Base-by-base conservation (phyloP, 805 yeast species). In the Brettanomyces sp. region DNA sequence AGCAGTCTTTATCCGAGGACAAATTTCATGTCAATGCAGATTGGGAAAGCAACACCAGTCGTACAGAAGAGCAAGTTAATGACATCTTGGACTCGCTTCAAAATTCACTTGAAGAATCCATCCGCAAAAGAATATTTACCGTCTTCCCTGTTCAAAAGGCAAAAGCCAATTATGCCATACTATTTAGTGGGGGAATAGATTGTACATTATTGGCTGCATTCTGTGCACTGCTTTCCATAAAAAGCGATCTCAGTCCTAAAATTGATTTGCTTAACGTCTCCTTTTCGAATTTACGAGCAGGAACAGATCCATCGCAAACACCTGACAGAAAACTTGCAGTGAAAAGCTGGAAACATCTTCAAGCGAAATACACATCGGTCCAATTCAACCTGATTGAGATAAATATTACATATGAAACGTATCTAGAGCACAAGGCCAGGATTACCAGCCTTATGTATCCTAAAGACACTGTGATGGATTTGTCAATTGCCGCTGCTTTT, bases 181-280 rank as follows among this genome's bases (percentile, higher is more conserved):
- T 93, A 32, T 93, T 90, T 58, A 87, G 96, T 39, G 99, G 99
- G 2, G 99, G 99, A 0, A 68, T 93, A 4, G 99, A 93, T 58
- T 93, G 99, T 61, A 82, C 97, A 0, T 64, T 91, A 0, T 56
- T 93, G 23, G 89, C 95, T 0, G 77, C 80, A 0, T 42, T 82
- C 3, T 63, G 70, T 41, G 76, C 62, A 4, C 64, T 47, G 49
- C 59, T 47, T 52, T 66, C 60, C 18, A 33, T 46, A 45, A 47
- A 3, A 5, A 23, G 18, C 38, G 54, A 47, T n/a, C 22, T n/a
- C 22, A 57, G 62, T 35, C 56, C 65, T n/a, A 46, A 50, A 1
- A 72, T 93, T 7, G 96, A 91, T 58, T 68, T 93, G n/a, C 57
- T 93, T 12, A 91, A 90, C 48, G 99, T 93, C 4, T 95, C 95